Percentiles rank a stretch among this genome's conserved stretches.
Conservation (phyloP, 2,329 filamentous ascomycete genomes). For the Xylaria sp. region DNA sequence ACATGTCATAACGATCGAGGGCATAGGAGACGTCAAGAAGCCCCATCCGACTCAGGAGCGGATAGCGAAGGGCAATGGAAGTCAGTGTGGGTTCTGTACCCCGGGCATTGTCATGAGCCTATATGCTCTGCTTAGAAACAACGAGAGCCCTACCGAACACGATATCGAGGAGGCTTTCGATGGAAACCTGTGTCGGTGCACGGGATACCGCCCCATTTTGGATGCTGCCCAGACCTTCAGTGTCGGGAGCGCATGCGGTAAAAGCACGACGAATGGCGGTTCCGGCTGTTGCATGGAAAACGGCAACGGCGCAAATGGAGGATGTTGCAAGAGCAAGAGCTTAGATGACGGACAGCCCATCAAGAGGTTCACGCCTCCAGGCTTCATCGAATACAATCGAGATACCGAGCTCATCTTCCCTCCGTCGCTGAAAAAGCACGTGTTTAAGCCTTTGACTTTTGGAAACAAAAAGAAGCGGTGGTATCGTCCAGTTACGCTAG, state of each 20-base stretch:
- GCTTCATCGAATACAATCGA: conserved; percentile 91
- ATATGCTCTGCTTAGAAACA: conserved; percentile 89
- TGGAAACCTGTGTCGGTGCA: conserved; percentile 93
- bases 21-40: conserved; percentile 83
- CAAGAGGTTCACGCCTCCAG: conserved; percentile 78
- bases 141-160: conserved; percentile 73
- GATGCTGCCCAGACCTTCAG: conserved; percentile 93
- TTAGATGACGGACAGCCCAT: conserved; percentile 55
- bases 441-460: conserved; percentile 80
- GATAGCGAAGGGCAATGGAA: conserved; percentile 88
- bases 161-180: conserved; percentile 97
- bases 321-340: conserved; percentile 71
- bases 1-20: conserved; percentile 96
- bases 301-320: conserved; percentile 50
- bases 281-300: conserved; percentile 75
- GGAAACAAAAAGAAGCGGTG: conserved; percentile 94
- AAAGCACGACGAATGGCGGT: conserved; percentile 52
- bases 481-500: conserved; percentile 85
- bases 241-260: conserved; percentile 53
- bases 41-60: conserved; percentile 91
- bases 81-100: conserved; percentile 93
- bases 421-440: conserved; percentile 78
- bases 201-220: conserved; percentile 90
- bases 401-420: conserved; percentile 97
- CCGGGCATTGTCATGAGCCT: conserved; percentile 98